Base-by-base conservation (phyloP, 495 filamentous ascomycete genomes). In the Aspergillus olivimuriae region DNA sequence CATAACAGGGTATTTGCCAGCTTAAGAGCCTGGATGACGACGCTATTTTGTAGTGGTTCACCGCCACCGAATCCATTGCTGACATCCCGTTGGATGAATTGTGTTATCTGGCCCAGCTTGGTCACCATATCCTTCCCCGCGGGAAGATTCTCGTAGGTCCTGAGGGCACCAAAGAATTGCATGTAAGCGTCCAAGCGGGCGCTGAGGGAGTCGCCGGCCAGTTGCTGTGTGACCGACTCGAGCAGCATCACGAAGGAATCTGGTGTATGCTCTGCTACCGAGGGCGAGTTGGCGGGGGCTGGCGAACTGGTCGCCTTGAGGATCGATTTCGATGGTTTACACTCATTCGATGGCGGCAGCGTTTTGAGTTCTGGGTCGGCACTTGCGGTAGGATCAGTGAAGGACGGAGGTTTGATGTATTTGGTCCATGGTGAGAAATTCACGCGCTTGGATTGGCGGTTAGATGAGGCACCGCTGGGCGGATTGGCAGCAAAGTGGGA, bases 121-220 rank as follows among this genome's bases (percentile, higher is more conserved):
- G 76, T 76, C 33, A 74, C 70, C 55, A 95, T 70, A 12, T 82
- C 80, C 30, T 82, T 76, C 18, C 77, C 68, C 26, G 88, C 78
- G 1, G 85, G 84, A 10, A 88, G 57, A 30, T 82, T 81, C 40
- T 89, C 85, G 39, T 90, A 92, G 6, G 83, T 79, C 48, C 84
- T 82, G 42, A 94, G 62, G 10, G 81, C 78, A n/a, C 77, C 77
- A 15, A 82, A 78, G 36, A 98, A 72, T 47, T 83, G 81, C 55
- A 81, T 77, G 56, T 98, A 96, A 14, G 88, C 83, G 63, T 98
- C 92, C n/a, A 91, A 55, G 50, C 83, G 80, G 9, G 79, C 79
- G 35, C 74, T 74, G 24, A 81, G 67, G 24, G 84, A 79, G 24
- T 76, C 74, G 17, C 82, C 78, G 15, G 84, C 85, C 43, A 98